Evolutionary conservation across 2,329 filamentous ascomycete genomes (phyloP), one percentile per base, ranked within the genome.

Genomic region (Dactylellina haptotyla): DNA sequence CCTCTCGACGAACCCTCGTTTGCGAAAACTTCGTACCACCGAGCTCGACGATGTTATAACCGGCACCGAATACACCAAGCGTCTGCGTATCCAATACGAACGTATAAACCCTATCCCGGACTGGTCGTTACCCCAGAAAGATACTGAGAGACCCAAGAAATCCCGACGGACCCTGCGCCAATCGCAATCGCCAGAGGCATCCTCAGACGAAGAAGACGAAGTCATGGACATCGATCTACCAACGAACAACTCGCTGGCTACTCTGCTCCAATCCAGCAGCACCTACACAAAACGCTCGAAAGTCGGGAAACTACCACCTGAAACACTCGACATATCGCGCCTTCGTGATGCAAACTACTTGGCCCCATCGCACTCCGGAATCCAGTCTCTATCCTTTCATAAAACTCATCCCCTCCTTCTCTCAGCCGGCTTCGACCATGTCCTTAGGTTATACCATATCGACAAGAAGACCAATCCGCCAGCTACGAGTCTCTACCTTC

Each of bases 371-470:
- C 54, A 76, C 50, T 78, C 77, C 1, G 76, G 75, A 2, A 89
- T 98, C 76, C 90, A 89, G 41, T 92, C 90, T 43, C 87, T 99
- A 34, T 89, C 89, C 8, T 97, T 98, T 85, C 95, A 99, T 82
- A 93, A 94, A 28, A 85, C 88, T 76, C 90, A 93, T 79, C 92
- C 95, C 3, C 88, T 99, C 14, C 87, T 99, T 26, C 87, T 98
- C 69, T 96, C 95, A 23, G 92, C 93, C 10, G 95, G 93, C 71
- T 90, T 89, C 62, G 91, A 92, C 57, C 92, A 92, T 18, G 90
- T 93, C 3, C 85, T 98, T 62, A 93, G 90, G 80, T 86, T 99
- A 48, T 93, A 99, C 81, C 93, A 97, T 80, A 87, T 98, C 77
- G 34, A 90, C 87, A 32, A 91, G 93, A 16, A 96, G 48, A 71